Conservation (phyloP, 805 yeast genomes). For the Lipomyces anomalus region DNA sequence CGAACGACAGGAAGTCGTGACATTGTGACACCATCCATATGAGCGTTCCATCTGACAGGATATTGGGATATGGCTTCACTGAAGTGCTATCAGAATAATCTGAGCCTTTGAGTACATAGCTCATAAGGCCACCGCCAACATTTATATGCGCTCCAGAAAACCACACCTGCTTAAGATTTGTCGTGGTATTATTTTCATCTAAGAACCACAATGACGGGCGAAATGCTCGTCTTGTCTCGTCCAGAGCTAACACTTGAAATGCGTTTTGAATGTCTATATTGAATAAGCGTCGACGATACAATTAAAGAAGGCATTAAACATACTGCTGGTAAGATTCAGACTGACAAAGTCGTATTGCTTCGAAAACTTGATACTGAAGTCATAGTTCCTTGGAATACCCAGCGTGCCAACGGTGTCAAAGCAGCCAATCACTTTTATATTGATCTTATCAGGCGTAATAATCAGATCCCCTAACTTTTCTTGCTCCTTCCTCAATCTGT, state of each 20-base stretch:
- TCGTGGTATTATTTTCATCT: neutral
- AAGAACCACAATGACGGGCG: conserved; percentile 16
- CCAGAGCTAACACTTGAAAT: conserved; percentile 18
- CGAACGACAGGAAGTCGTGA: conserved; percentile 3
- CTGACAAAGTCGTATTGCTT: conserved; percentile 6
- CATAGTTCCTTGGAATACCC: conserved; percentile 9
- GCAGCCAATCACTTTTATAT: conserved; percentile 12
- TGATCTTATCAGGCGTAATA: neutral
- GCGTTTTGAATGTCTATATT: conserved; percentile 14
- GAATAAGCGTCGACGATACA: neutral
- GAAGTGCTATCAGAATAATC: conserved; percentile 1
- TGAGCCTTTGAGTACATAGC: neutral
- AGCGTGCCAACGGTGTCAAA: conserved; percentile 23
- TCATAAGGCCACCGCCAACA: conserved; percentile 17
- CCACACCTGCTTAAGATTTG: conserved; percentile 17
- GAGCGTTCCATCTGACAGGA: conserved; percentile 15
- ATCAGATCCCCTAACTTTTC: neutral
- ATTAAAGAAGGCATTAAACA: conserved; percentile 3
- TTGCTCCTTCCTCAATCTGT: neutral
- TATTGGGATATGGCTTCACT: conserved; percentile 2
- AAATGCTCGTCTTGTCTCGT: conserved; percentile 12
- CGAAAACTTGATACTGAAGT: neutral
- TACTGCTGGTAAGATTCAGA: conserved; percentile 5
- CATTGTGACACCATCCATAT: conserved; percentile 18
- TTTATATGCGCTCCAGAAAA: conserved; percentile 16